A percentile compares a stretch with the other conserved stretches of the same genome.
Evolutionary conservation across 129 eudicot species (phyloP).

Genomic region (Erigeron canadensis): DNA sequence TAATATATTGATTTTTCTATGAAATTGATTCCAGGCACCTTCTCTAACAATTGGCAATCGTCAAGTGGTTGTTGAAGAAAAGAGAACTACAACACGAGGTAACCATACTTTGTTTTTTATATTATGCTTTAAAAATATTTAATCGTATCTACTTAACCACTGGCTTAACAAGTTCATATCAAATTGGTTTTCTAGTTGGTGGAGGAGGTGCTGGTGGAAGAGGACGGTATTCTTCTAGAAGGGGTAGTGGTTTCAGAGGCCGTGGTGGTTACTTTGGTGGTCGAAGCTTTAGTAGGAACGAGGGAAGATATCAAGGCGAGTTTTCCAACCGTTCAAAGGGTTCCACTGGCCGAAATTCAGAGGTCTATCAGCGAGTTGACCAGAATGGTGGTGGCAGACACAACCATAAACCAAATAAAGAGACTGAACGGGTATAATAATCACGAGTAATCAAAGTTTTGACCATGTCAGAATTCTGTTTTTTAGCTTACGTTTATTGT

Average conservation of each 20-base stretch:
- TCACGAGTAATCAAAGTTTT: constrained; percentile 32
- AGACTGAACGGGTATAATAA: constrained; percentile 18
- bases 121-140: not conserved
- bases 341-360: constrained; percentile 36
- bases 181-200: constrained; percentile 38
- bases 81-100: constrained; percentile 79
- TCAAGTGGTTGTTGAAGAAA: constrained; percentile 62
- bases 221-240: constrained; percentile 50
- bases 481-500: not conserved
- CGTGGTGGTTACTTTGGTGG: constrained; percentile 60
- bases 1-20: not conserved
- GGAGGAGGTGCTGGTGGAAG: constrained; percentile 48
- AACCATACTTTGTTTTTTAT: not conserved
- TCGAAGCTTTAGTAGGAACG: constrained; percentile 56
- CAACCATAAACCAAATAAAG: constrained; percentile 40
- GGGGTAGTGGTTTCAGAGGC: constrained; percentile 58
- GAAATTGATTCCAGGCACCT: constrained; percentile 48
- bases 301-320: constrained; percentile 48
- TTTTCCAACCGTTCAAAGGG: constrained; percentile 40
- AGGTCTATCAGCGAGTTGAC: constrained; percentile 52
- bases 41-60: constrained; percentile 56
- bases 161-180: not conserved
- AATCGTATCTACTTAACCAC: not conserved
- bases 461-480: constrained; percentile 27
- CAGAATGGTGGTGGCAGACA: constrained; percentile 39